These are phyloP conservation scores for Austroboletus rostrupii DNA, from an alignment of 1,284 basidiomycete genomes.

Conservation along the genomic window DNA sequence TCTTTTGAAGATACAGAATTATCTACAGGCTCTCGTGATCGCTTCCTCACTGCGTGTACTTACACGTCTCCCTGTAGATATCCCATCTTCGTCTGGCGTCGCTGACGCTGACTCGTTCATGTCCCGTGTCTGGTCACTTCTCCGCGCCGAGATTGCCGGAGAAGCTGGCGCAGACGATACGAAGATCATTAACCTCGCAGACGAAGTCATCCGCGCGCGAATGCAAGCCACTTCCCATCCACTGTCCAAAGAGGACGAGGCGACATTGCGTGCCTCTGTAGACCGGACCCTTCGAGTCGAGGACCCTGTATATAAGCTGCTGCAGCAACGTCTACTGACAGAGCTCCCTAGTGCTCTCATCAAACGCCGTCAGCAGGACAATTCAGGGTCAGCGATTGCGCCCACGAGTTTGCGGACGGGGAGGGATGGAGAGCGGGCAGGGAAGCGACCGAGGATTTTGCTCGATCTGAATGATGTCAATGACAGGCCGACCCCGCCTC, in stretches of 20 bases:
- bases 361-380: constrained; percentile 12
- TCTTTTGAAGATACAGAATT: constrained; percentile 61
- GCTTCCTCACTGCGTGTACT: constrained; percentile 57
- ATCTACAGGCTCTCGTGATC: constrained; percentile 66
- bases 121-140: constrained; percentile 59
- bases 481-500: constrained; percentile 6
- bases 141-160: constrained; percentile 53
- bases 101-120: constrained; percentile 37
- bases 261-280: constrained; percentile 51
- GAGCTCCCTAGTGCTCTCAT: constrained; percentile 39
- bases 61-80: constrained; percentile 37
- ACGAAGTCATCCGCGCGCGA: constrained; percentile 59
- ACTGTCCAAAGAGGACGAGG: constrained; percentile 42
- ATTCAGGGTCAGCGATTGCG: neutral
- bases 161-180: constrained; percentile 39
- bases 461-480: constrained; percentile 25
- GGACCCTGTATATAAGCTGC: constrained; percentile 63
- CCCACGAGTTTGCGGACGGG: constrained; percentile 48
- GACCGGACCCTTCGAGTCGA: constrained; percentile 53
- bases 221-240: constrained; percentile 14
- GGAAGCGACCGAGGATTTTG: constrained; percentile 26
- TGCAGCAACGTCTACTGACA: constrained; percentile 52
- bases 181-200: constrained; percentile 62
- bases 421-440: constrained; percentile 25
- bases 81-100: constrained; percentile 1